Conservation (phyloP, 108 stramenopile species). For the Nitzschia inconspicua region DNA sequence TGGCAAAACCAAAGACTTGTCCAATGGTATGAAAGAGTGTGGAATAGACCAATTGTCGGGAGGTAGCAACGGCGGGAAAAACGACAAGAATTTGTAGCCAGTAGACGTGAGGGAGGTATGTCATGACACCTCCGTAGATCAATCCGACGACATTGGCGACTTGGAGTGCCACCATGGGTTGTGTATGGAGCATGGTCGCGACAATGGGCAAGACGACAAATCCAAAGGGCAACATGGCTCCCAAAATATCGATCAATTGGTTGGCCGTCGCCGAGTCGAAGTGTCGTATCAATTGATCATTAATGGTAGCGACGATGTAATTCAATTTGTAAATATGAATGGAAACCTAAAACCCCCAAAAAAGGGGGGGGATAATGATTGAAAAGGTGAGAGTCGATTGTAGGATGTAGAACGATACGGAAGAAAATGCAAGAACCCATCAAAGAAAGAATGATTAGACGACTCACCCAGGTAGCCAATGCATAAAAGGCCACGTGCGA, state of each 20-base stretch:
- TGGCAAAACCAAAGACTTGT: constrained; percentile 21
- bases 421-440: no score
- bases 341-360: no score
- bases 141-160: constrained; percentile 15
- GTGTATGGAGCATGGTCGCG: not conserved
- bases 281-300: constrained; percentile 23
- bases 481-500: constrained; percentile 7
- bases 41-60: constrained; percentile 41
- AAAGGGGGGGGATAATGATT: no score
- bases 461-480: constrained; percentile 25
- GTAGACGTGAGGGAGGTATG: constrained; percentile 4
- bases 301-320: constrained; percentile 39
- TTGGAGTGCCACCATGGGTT: not conserved
- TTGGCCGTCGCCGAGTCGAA: constrained; percentile 4
- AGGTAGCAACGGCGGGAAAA: constrained; percentile 34
- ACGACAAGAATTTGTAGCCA: constrained; percentile 20
- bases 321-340: constrained; percentile 40
- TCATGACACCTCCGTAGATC: constrained; percentile 26
- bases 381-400: no score
- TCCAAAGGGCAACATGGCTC: constrained; percentile 41
- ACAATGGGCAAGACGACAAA: constrained; percentile 27
- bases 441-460: no score
- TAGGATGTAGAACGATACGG: no score
- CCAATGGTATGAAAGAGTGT: constrained; percentile 31
- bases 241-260: constrained; percentile 26